Conservation (phyloP, 345 rosid genomes). For the Sonneratia caseolaris region DNA sequence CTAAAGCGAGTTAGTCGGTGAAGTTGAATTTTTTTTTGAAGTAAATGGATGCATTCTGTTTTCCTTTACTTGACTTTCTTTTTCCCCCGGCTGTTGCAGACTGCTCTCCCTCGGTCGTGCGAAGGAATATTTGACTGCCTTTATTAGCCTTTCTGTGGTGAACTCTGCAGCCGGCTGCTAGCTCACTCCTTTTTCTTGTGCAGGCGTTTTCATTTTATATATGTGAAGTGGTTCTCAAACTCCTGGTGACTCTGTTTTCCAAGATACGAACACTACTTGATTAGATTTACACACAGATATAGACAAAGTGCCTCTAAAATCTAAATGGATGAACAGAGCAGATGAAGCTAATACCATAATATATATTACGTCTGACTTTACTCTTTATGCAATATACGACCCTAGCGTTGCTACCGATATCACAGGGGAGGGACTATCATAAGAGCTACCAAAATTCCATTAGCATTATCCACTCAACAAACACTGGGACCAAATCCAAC, state of each 20-base stretch:
- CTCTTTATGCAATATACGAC: neutral
- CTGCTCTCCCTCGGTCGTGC: neutral
- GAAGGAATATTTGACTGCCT: neutral
- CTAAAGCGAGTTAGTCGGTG: too few relatives aligned
- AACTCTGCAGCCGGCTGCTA: too few relatives aligned
- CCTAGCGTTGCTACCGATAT: neutral
- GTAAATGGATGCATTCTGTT: neutral
- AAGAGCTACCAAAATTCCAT: neutral
- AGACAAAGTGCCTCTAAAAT: too few relatives aligned
- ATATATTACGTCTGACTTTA: too few relatives aligned
- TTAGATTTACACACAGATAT: too few relatives aligned
- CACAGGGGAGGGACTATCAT: neutral
- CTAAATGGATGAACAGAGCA: too few relatives aligned
- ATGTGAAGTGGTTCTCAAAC: too few relatives aligned
- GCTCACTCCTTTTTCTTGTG: neutral
- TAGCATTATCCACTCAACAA: constrained; percentile 23
- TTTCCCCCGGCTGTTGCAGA: neutral
- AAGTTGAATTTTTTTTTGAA: too few relatives aligned
- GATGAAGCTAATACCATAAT: too few relatives aligned
- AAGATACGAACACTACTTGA: too few relatives aligned
- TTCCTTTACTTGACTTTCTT: neutral
- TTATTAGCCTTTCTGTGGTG: neutral
- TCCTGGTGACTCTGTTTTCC: too few relatives aligned
- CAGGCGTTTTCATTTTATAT: too few relatives aligned
- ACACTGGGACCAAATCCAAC: constrained; percentile 92